Evolutionary conservation across 2,329 filamentous ascomycete genomes (phyloP).

Genomic region (Ceratocystis ficicola): DNA sequence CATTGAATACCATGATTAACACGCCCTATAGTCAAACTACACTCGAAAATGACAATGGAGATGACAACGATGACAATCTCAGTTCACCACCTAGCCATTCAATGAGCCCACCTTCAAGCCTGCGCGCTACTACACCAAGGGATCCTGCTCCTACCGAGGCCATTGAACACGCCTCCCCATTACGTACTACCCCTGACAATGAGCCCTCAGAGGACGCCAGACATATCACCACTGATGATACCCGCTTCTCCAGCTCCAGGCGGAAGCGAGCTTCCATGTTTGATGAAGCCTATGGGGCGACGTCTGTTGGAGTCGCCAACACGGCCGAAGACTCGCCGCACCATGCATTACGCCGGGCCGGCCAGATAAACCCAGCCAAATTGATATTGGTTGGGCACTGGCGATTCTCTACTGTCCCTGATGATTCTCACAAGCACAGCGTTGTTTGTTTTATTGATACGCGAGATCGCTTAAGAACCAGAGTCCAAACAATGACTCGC

Average conservation of each 20-base stretch:
- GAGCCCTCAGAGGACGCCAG: constrained; percentile 29
- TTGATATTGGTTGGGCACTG: constrained; percentile 46
- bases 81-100: constrained; percentile 33
- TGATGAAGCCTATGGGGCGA: neutral
- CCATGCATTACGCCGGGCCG: constrained; percentile 18
- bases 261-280: constrained; percentile 18
- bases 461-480: constrained; percentile 19
- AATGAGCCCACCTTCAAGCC: constrained; percentile 32
- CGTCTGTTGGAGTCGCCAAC: constrained; percentile 3
- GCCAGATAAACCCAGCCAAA: constrained; percentile 29
- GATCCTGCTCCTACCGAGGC: constrained; percentile 43
- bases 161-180: constrained; percentile 30
- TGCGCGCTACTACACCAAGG: constrained; percentile 33
- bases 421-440: constrained; percentile 41
- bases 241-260: neutral
- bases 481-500: constrained; percentile 31
- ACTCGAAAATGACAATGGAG: constrained; percentile 27
- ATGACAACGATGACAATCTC: constrained; percentile 30
- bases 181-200: constrained; percentile 29
- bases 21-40: constrained; percentile 20
- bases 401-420: constrained; percentile 44
- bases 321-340: constrained; percentile 2
- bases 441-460: constrained; percentile 53
- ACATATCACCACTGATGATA: constrained; percentile 23
- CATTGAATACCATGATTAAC: constrained; percentile 22